A percentile compares a stretch with the other conserved stretches of the same genome.
Evolutionary conservation across 108 stramenopile genomes (phyloP).

Genomic region (Nitzschia putrida): DNA sequence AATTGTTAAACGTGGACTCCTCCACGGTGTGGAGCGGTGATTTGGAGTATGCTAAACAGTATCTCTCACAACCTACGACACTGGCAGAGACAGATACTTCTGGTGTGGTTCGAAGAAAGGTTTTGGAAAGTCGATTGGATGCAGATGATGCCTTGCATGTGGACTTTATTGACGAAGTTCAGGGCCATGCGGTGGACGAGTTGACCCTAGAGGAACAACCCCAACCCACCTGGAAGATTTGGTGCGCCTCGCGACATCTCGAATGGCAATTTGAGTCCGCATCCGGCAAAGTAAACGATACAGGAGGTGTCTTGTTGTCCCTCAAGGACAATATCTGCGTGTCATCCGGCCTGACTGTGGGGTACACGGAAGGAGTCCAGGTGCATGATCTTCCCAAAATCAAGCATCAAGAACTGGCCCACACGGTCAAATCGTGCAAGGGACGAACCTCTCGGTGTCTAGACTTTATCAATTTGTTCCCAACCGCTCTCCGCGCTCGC

Average conservation of each 20-base stretch:
- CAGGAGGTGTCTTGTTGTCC: slow-evolving; percentile 7
- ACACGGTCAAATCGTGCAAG: slow-evolving; percentile 25
- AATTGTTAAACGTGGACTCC: slow-evolving; percentile 1
- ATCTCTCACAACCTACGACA: slow-evolving; percentile 10
- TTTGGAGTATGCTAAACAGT: slow-evolving; percentile 2
- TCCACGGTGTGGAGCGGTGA: slow-evolving; percentile 9
- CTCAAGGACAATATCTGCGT: slow-evolving; percentile 33
- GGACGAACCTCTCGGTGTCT: slow-evolving; percentile 39
- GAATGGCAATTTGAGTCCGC: slow-evolving; percentile 45
- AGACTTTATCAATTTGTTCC: slow-evolving; percentile 34
- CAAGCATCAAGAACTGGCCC: slow-evolving; percentile 8
- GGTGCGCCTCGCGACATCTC: slow-evolving; percentile 46
- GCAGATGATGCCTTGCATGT: slow-evolving; percentile 64
- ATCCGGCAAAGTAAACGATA: neutral
- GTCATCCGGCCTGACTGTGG: slow-evolving; percentile 61
- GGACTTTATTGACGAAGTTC: slow-evolving; percentile 50
- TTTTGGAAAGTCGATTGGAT: slow-evolving; percentile 68
- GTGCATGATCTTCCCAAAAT: slow-evolving; percentile 10
- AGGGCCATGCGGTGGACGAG: slow-evolving; percentile 36
- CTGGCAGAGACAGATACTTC: neutral
- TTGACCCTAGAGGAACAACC: neutral
- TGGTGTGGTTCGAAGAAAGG: neutral
- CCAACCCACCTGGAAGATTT: slow-evolving; percentile 47
- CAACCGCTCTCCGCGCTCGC: slow-evolving; percentile 63
- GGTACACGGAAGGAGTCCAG: slow-evolving; percentile 29